Percentiles rank a stretch among this genome's conserved stretches.
Conservation (phyloP, 371 early-diverging fungal genomes). For the Caulochytrium protostelioides region DNA sequence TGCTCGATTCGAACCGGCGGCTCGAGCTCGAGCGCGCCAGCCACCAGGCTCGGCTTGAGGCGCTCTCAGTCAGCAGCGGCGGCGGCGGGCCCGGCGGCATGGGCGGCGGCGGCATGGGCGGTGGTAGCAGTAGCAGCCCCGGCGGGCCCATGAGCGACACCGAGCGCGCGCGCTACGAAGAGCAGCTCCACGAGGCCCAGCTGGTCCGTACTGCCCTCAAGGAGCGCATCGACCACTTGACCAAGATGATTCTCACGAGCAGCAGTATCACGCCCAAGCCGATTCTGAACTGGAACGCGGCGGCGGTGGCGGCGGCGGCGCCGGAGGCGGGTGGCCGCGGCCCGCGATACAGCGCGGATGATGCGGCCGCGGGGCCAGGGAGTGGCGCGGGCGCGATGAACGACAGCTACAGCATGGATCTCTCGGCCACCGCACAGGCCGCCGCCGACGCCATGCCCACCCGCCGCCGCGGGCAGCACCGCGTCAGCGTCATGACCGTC, state of each 20-base stretch:
- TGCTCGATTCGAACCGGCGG: slow-evolving; percentile 21
- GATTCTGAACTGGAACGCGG: slow-evolving; percentile 19
- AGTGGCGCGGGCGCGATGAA: not conserved
- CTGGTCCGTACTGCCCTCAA: slow-evolving; percentile 48
- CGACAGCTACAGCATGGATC: not conserved
- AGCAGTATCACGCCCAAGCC: slow-evolving; percentile 29
- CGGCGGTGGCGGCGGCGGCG: slow-evolving; percentile 6
- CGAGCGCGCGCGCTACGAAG: slow-evolving; percentile 36
- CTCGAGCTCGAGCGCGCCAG: slow-evolving; percentile 25
- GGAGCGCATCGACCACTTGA: slow-evolving; percentile 58
- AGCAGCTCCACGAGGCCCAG: slow-evolving; percentile 46
- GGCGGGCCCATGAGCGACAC: not conserved
- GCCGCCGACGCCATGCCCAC: slow-evolving; percentile 1
- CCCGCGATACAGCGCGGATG: not conserved
- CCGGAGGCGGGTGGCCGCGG: no score
- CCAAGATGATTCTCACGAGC: slow-evolving; percentile 54
- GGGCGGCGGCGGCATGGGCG: slow-evolving; percentile 19
- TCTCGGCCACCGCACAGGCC: not conserved
- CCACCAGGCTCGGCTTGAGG: slow-evolving; percentile 11
- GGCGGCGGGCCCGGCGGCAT: slow-evolving; percentile 33
- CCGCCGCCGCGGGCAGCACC: no score
- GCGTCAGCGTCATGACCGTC: slow-evolving; percentile 9
- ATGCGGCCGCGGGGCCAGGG: not conserved
- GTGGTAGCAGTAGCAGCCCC: slow-evolving; percentile 4
- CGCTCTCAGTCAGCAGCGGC: slow-evolving; percentile 60